Evolutionary conservation across 306 rosid genomes (phyloP).

Genomic region (Rosa lucieae): DNA sequence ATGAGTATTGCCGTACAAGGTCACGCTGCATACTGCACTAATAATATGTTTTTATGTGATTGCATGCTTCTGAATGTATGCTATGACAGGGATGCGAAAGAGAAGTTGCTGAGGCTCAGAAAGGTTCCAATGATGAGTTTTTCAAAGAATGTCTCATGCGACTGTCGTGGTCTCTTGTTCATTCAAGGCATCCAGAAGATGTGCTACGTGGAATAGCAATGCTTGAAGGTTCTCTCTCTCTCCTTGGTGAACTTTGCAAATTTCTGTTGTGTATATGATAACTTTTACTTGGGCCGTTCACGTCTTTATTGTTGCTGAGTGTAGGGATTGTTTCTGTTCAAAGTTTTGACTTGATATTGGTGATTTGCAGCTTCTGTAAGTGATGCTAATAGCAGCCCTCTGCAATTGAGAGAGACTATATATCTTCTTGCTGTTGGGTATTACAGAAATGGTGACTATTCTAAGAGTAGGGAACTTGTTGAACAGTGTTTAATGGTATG

Average conservation of each 20-base stretch:
- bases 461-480: conserved; percentile 68
- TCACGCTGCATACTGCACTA: not conserved
- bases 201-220: conserved; percentile 93
- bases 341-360: conserved; percentile 8
- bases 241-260: not conserved
- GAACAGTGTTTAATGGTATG: conserved; percentile 70
- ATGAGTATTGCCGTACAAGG: not conserved
- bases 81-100: conserved; percentile 73
- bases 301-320: not conserved
- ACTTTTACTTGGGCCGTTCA: not conserved
- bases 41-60: not conserved
- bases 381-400: conserved; percentile 38
- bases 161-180: conserved; percentile 94
- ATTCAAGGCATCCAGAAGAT: conserved; percentile 72
- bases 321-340: not conserved
- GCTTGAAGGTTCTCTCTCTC: conserved; percentile 62
- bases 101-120: conserved; percentile 71
- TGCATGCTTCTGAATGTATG: conserved; percentile 9
- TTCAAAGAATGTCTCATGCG: conserved; percentile 73
- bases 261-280: not conserved
- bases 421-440: conserved; percentile 92
- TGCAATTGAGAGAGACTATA: conserved; percentile 68
- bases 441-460: conserved; percentile 65
- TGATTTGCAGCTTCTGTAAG: conserved; percentile 61
- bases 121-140: conserved; percentile 51